Evolutionary conservation across 805 yeast species (phyloP).

Genomic region (Metschnikowia colocasiae): DNA sequence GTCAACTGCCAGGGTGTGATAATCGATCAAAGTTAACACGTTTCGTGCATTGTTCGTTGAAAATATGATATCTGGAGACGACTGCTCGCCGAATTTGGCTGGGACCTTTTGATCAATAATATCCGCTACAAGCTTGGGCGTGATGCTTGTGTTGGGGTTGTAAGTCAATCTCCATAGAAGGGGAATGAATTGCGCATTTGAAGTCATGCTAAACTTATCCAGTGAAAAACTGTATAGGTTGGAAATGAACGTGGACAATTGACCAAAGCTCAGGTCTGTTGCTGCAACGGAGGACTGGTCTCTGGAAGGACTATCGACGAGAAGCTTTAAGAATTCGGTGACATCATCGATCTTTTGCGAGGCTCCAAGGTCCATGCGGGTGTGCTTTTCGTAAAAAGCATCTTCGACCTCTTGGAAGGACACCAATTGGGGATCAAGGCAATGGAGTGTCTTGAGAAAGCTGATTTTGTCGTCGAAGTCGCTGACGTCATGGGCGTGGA

Average conservation of each 20-base stretch:
- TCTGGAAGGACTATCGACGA: slow-evolving; percentile 33
- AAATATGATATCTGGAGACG: slow-evolving; percentile 12
- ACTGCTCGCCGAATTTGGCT: background rate
- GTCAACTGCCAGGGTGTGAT: slow-evolving; percentile 17
- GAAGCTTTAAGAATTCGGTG: slow-evolving; percentile 27
- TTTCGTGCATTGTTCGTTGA: slow-evolving; percentile 32
- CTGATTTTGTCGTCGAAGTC: slow-evolving; percentile 22
- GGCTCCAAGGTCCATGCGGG: slow-evolving; percentile 12
- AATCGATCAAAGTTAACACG: slow-evolving; percentile 24
- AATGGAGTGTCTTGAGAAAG: slow-evolving; percentile 28
- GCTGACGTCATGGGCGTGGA: slow-evolving; percentile 8
- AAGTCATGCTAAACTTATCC: slow-evolving; percentile 23
- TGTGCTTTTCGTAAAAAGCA: slow-evolving; percentile 28
- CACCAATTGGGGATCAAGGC: slow-evolving; percentile 23
- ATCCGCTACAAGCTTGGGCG: slow-evolving; percentile 25
- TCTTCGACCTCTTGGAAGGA: slow-evolving; percentile 24
- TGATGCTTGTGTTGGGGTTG: slow-evolving; percentile 16
- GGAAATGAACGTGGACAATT: slow-evolving; percentile 27
- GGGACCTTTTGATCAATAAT: slow-evolving; percentile 15
- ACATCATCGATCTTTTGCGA: slow-evolving; percentile 28
- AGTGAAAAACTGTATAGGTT: slow-evolving; percentile 25
- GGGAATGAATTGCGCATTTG: slow-evolving; percentile 29
- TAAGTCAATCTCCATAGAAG: slow-evolving; percentile 34
- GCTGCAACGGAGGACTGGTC: slow-evolving; percentile 8
- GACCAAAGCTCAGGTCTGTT: slow-evolving; percentile 22